Evolutionary conservation across 352 stramenopile species (phyloP).

Genomic region (Hyaloperonospora arabidopsidis): DNA sequence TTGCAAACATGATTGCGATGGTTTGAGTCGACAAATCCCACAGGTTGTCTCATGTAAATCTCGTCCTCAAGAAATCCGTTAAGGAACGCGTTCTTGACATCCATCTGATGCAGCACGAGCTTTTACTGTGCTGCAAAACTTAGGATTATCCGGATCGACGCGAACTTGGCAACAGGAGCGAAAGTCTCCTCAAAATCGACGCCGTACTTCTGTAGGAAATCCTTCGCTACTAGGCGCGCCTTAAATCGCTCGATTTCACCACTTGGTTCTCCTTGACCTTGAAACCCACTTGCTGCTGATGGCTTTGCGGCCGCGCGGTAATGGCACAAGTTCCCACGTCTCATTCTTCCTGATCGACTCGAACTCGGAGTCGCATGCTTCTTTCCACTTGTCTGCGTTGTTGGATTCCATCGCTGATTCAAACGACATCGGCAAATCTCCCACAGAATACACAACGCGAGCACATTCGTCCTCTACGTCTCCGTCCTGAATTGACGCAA

Average conservation of each 20-base stretch:
- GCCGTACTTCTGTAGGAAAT: not conserved
- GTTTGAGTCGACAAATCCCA: too few species aligned
- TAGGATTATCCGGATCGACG: not conserved
- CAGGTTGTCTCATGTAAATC: not conserved
- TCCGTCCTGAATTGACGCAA: too few species aligned
- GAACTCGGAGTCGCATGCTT: constrained; percentile 9
- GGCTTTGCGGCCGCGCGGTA: constrained; percentile 2
- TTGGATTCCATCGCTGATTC: not conserved
- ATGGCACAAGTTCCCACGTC: constrained; percentile 9
- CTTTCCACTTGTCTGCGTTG: constrained; percentile 1
- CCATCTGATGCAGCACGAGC: not conserved
- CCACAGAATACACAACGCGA: constrained; percentile 1
- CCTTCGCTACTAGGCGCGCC: not conserved
- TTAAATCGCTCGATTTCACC: too few species aligned
- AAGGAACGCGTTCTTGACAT: not conserved
- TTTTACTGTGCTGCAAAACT: not conserved
- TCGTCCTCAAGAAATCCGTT: not conserved
- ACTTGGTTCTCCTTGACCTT: constrained; percentile 11
- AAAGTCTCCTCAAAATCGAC: too few species aligned
- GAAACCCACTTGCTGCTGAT: too few species aligned
- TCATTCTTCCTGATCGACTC: constrained; percentile 11
- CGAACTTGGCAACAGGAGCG: too few species aligned
- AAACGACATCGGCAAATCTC: not conserved
- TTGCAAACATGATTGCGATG: too few species aligned
- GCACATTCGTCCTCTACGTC: too few species aligned